Base-by-base conservation (phyloP, 2,329 filamentous ascomycete species). In the Trichophyton simii region DNA sequence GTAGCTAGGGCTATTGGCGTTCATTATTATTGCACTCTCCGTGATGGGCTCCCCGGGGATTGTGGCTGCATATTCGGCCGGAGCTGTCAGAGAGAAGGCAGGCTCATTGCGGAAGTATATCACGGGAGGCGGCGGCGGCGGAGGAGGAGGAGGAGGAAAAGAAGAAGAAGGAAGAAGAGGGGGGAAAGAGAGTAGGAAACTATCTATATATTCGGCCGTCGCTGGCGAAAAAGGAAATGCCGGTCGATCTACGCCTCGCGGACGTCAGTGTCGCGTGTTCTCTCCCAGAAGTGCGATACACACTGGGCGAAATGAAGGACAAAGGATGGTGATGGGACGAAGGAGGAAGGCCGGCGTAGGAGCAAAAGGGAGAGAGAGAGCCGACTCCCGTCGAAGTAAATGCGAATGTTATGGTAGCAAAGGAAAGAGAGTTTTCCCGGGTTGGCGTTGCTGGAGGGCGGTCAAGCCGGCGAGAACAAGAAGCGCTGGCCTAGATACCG, bases 401-500 rank as follows among this genome's bases (percentile, higher is more conserved):
- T 48, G 44, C 9, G 9, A 25, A 38, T 38, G 34, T 38, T 7
- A 22, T 20, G 20, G 44, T 25, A 48, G 44, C 7, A 22, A 11
- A 38, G 20, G n/a, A 48, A 25, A 22, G n/a, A 48, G 44, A 48
- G 44, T 48, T 48, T 48, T 20, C 44, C 18, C n/a, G 44, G n/a
- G 44, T 25, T 38, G 34, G 34, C 34, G 34, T 38, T 13, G 34
- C 34, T 22, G 44, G 18, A 25, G 20, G 6, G 20, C 44, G 44
- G 44, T 48, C 44, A 48, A 48, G 44, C 44, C 22, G 44, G 18
- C 44, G 20, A 48, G 44, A 38, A 48, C 44, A 25, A 57, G 15
- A 15, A 31, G 20, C 38, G 48, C 52, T 38, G 13, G 36, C 60
- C 36, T 58, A 46, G 57, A 59, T 41, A 48, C 60, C 61, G 60